A percentile compares a stretch with the other conserved stretches of the same genome.
Evolutionary conservation across 2,329 filamentous ascomycete genomes (phyloP).

Genomic region (Fusarium poae): DNA sequence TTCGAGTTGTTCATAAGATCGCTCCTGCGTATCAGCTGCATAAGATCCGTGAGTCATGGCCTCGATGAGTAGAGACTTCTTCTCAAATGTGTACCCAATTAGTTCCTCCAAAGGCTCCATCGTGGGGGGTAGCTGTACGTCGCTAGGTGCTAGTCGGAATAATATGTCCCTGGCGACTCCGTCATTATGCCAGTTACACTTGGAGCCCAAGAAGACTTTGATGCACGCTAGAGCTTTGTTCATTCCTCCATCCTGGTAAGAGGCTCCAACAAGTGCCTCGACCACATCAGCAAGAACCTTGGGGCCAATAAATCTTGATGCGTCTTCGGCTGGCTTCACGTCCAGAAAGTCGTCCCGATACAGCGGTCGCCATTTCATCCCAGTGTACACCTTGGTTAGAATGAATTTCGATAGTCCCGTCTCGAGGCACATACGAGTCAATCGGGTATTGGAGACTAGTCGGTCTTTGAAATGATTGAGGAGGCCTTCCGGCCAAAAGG

Average conservation of each 20-base stretch:
- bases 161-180: conserved; percentile 58
- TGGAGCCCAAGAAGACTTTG: conserved; percentile 70
- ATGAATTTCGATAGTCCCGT: conserved; percentile 80
- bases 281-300: no score
- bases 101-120: conserved; percentile 70
- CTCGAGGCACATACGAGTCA: conserved; percentile 73
- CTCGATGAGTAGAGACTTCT: conserved; percentile 78
- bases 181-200: conserved; percentile 66
- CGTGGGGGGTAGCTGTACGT: conserved; percentile 55
- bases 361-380: conserved; percentile 77
- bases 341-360: conserved; percentile 62
- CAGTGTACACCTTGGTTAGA: conserved; percentile 74
- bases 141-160: conserved; percentile 56
- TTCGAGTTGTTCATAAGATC: conserved; percentile 79
- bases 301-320: background rate
- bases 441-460: conserved; percentile 80
- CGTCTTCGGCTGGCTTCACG: conserved; percentile 11
- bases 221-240: conserved; percentile 63
- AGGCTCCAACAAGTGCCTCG: no score
- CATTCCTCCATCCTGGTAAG: no score
- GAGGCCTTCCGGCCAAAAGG: conserved; percentile 80
- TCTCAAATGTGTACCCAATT: conserved; percentile 78
- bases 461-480: conserved; percentile 76
- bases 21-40: conserved; percentile 56
- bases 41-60: conserved; percentile 83